A percentile compares a stretch with the other conserved stretches of the same genome.
These are phyloP conservation scores for Debaryomyces sp. DNA, from an alignment of 1,139 yeast genomes.

Conservation along the genomic window DNA sequence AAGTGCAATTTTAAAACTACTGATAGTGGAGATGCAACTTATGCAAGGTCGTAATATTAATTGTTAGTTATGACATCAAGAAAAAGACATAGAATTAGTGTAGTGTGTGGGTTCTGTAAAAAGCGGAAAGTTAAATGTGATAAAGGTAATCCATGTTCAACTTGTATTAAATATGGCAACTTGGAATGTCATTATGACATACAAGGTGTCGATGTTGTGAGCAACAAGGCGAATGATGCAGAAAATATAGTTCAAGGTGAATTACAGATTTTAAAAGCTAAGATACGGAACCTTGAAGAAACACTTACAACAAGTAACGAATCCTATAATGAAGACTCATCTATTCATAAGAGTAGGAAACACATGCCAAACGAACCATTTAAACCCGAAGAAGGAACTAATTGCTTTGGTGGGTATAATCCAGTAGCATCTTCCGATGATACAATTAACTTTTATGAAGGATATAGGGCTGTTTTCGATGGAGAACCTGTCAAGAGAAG, in stretches of 20 bases:
- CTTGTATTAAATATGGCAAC: slow-evolving; percentile 41
- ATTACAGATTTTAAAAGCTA: slow-evolving; percentile 13
- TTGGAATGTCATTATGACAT: slow-evolving; percentile 26
- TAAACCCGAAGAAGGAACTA: background rate
- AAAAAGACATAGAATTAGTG: slow-evolving; percentile 36
- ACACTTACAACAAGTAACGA: background rate
- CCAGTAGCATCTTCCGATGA: slow-evolving; percentile 26
- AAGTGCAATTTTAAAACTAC: background rate
- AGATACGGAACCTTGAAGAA: slow-evolving; percentile 13
- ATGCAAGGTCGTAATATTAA: background rate
- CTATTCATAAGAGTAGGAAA: background rate
- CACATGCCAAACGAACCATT: background rate
- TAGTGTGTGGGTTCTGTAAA: slow-evolving; percentile 46
- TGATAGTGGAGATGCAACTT: background rate
- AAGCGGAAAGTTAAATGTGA: slow-evolving; percentile 48
- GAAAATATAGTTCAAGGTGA: slow-evolving; percentile 12
- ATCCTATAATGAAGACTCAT: background rate
- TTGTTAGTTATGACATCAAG: slow-evolving; percentile 10
- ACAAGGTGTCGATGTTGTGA: slow-evolving; percentile 5
- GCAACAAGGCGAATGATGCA: background rate
- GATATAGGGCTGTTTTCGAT: slow-evolving; percentile 29
- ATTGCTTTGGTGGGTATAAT: slow-evolving; percentile 10
- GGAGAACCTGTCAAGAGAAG: slow-evolving; percentile 27
- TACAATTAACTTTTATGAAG: slow-evolving; percentile 34
- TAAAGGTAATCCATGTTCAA: slow-evolving; percentile 42